Base-by-base conservation (phyloP, 1,139 yeast species). In the Torulaspora globosa region DNA sequence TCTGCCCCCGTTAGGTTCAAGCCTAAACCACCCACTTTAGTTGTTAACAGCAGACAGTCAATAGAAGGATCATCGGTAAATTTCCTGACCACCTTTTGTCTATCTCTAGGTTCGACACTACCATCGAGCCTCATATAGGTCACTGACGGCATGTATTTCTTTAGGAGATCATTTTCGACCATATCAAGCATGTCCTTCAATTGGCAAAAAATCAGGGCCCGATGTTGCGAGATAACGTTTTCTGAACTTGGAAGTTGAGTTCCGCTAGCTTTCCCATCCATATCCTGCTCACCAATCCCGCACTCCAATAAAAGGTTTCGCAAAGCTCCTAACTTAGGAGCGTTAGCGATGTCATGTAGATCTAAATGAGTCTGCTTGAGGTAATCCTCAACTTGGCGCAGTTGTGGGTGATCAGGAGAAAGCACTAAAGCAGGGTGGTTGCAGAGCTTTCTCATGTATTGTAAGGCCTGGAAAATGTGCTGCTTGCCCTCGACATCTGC, bases 21-120 rank as follows among this genome's bases (percentile, higher is more conserved):
- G 10, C 99, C 99, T 50, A 94, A 75, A 19, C 99, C 99, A 64
- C 99, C 99, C 38, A 94, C 99, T 66, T 92, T 95, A 0, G 99
- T 94, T 0, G 98, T 94, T 58, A 94, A 72, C 37, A 94, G 72
- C 46, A 94, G 70, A 23, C 94, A 89, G 68, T 94, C 99, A 57
- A 94, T 94, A 0, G 97, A 89, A 1, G 98, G 98, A 65, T 94
- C 99, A 52, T 84, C 90, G 59, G 94, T 94, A 69, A 92, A 94
- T 60, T 87, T 84, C 44, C 88, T 80, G 5, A 94, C 99, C 58
- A 94, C 85, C 32, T 84, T 81, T 63, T 92, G 97, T 61, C 98
- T 80, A 52, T 85, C 86, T 54, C 96, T 77, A 16, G 97, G 95
- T 54, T 94, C 97, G 1, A 95, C 87, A 50, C 89, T 79, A 50